Evolutionary conservation across 78 protist genomes (phyloP).

Genomic region (Emiliania huxleyi): DNA sequence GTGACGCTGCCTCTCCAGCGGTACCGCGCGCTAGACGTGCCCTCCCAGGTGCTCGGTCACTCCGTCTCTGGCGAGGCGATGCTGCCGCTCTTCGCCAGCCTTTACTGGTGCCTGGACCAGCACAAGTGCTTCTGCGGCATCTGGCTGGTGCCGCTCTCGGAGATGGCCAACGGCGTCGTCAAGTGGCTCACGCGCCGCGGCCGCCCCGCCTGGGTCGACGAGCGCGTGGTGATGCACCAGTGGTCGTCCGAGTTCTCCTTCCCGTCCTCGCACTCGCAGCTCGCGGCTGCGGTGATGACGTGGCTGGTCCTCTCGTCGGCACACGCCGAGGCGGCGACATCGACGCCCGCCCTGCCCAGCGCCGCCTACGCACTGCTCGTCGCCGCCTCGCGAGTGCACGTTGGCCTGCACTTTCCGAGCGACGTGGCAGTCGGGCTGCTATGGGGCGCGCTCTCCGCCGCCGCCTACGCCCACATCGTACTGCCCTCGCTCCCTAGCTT

Average conservation of each 20-base stretch:
- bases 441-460: background rate
- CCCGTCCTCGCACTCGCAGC: slow-evolving; percentile 4
- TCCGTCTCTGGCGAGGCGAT: background rate
- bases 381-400: background rate
- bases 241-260: background rate
- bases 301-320: background rate
- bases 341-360: background rate
- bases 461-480: background rate
- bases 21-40: background rate
- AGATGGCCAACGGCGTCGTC: slow-evolving; percentile 11
- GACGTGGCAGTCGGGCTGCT: background rate
- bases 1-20: background rate
- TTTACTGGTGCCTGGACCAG: background rate
- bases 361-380: background rate
- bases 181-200: background rate
- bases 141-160: background rate
- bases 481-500: background rate
- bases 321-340: background rate
- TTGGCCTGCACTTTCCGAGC: background rate
- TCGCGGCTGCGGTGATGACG: background rate
- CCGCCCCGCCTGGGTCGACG: slow-evolving; percentile 3
- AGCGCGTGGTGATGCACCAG: background rate
- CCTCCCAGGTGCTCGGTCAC: background rate
- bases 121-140: background rate
- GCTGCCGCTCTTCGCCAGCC: background rate